Conservation (phyloP, 208 protist species). For the Vickermania ingenoplastis region DNA sequence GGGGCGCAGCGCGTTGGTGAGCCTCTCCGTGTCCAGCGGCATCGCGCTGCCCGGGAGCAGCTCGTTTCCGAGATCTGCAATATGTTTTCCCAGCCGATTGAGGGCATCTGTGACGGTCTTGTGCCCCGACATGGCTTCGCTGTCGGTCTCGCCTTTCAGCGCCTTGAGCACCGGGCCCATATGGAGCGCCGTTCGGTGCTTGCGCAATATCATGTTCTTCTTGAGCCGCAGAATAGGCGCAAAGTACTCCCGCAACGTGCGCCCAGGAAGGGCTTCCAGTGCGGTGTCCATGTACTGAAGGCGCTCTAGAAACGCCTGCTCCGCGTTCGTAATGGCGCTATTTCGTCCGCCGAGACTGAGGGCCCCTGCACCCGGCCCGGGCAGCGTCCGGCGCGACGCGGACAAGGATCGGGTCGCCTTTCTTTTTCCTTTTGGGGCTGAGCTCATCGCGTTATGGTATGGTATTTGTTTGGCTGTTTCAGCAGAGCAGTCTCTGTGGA, state of each 20-base stretch:
- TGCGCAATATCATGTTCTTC: constrained; percentile 24
- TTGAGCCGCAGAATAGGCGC: constrained; percentile 57
- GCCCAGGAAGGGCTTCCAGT: constrained; percentile 52
- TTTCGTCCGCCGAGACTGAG: neutral
- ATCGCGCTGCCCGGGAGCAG: constrained; percentile 32
- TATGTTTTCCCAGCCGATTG: constrained; percentile 27
- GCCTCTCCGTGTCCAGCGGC: constrained; percentile 34
- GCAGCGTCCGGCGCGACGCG: too few species aligned
- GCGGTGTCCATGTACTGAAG: constrained; percentile 79
- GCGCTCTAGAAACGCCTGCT: constrained; percentile 24
- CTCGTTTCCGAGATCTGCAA: constrained; percentile 36
- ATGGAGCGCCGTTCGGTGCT: constrained; percentile 20
- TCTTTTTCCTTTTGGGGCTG: too few species aligned
- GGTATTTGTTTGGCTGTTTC: too few species aligned
- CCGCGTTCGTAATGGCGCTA: neutral
- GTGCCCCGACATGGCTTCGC: constrained; percentile 4
- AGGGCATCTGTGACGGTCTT: constrained; percentile 32
- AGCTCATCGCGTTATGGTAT: too few species aligned
- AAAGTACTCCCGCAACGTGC: constrained; percentile 56
- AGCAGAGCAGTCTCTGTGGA: too few species aligned
- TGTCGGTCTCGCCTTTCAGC: constrained; percentile 6
- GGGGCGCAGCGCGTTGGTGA: constrained; percentile 28
- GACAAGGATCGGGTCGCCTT: too few species aligned
- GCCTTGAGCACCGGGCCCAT: constrained; percentile 5
- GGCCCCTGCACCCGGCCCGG: too few species aligned